Evolutionary conservation across 306 rosid genomes (phyloP).

Genomic region (Medicago lupulina): DNA sequence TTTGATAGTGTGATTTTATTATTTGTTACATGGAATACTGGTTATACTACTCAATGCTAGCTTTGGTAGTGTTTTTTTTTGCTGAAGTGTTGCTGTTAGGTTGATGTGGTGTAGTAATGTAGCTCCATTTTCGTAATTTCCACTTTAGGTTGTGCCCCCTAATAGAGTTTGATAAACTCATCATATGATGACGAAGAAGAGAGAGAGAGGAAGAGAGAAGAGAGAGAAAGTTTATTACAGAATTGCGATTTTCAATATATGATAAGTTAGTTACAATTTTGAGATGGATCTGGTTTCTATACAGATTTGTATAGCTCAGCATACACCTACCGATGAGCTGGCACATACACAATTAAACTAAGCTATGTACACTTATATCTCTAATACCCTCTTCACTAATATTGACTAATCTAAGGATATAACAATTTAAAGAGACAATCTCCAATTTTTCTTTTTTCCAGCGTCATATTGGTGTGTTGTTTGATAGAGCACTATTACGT

Average conservation of each 20-base stretch:
- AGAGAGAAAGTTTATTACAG: too few relatives aligned
- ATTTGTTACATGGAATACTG: conserved; percentile 20
- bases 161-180: too few relatives aligned
- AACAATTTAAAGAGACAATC: conserved; percentile 19
- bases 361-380: too few relatives aligned
- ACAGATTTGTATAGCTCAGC: too few relatives aligned
- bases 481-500: neutral
- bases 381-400: conserved; percentile 13
- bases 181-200: too few relatives aligned
- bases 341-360: too few relatives aligned
- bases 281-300: too few relatives aligned
- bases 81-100: neutral
- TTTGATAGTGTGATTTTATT: conserved; percentile 16
- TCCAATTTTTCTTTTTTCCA: neutral
- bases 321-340: too few relatives aligned
- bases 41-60: conserved; percentile 17
- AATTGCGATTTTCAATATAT: too few relatives aligned
- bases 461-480: conserved; percentile 18
- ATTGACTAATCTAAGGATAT: conserved; percentile 15
- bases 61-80: conserved; percentile 3
- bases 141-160: conserved; percentile 8
- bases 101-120: conserved; percentile 11
- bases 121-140: conserved; percentile 36
- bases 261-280: too few relatives aligned
- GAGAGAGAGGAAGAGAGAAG: too few relatives aligned